phyloP scores from a whole-genome alignment of 1,284 basidiomycete species.

The Phlebopus sp. region DNA sequence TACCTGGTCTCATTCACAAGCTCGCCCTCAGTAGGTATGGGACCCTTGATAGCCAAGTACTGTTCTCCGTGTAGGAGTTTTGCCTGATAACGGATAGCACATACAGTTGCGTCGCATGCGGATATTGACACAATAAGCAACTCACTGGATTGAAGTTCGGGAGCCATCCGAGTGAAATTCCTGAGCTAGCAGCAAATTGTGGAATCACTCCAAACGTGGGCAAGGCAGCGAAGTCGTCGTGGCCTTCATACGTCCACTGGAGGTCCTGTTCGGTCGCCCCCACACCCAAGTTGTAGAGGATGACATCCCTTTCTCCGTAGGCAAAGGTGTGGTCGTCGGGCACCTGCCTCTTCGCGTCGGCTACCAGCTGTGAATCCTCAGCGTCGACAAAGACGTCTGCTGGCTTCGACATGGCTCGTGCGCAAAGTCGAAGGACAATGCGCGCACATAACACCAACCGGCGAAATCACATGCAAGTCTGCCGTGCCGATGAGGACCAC shows the following conservation, averaged over 20 bases:
- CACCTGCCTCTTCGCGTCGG: constrained; percentile 73
- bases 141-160: constrained; percentile 91
- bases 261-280: constrained; percentile 95
- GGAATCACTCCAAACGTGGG: constrained; percentile 97
- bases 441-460: background rate
- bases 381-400: constrained; percentile 65
- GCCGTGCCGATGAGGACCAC: background rate
- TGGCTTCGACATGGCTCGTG: constrained; percentile 28
- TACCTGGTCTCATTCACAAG: constrained; percentile 77
- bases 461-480: constrained; percentile 4
- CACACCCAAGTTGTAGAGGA: constrained; percentile 94
- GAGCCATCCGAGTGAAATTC: constrained; percentile 76
- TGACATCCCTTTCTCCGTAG: constrained; percentile 89
- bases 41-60: constrained; percentile 84
- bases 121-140: constrained; percentile 7
- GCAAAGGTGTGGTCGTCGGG: constrained; percentile 59
- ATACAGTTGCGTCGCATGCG: background rate
- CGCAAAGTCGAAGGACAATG: background rate
- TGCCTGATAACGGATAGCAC: constrained; percentile 46
- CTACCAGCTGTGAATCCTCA: constrained; percentile 84
- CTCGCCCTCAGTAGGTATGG: constrained; percentile 86
- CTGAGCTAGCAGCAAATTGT: constrained; percentile 75
- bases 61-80: constrained; percentile 99
- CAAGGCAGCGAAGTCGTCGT: constrained; percentile 83
- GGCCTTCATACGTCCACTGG: constrained; percentile 88